Conservation (phyloP, 352 stramenopile genomes). For the Phytopythium chamaehyphon region DNA sequence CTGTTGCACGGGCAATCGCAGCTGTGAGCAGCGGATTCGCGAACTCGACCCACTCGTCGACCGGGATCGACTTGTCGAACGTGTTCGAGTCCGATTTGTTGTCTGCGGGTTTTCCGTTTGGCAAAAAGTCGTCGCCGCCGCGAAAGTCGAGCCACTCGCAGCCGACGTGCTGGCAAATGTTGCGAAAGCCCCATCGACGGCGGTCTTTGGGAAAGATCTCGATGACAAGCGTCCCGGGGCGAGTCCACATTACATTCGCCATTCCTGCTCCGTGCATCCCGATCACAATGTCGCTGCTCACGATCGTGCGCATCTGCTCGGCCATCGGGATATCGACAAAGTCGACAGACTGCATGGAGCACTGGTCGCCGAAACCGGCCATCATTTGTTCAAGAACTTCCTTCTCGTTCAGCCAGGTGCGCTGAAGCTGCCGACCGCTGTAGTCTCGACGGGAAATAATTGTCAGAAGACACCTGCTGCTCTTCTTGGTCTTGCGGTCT, state of each 20-base stretch:
- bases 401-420: conserved; percentile 68
- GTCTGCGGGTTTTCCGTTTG: no score
- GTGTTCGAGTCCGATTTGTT: no score
- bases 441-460: conserved; percentile 54
- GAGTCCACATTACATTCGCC: conserved; percentile 66
- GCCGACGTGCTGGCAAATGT: conserved; percentile 66
- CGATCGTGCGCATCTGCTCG: conserved; percentile 57
- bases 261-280: conserved; percentile 80
- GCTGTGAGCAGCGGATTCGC: no score
- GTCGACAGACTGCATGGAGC: conserved; percentile 48
- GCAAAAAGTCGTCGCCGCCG: conserved; percentile 28
- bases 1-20: no score
- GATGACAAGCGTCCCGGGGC: conserved; percentile 42
- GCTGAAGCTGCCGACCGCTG: conserved; percentile 40
- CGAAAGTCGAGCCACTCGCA: conserved; percentile 60
- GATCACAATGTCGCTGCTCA: conserved; percentile 73
- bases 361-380: background rate
- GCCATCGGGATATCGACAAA: conserved; percentile 49
- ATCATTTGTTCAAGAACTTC: conserved; percentile 37
- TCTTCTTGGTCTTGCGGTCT: no score
- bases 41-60: no score
- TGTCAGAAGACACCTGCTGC: conserved; percentile 30
- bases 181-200: conserved; percentile 42
- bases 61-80: no score
- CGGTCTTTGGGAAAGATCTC: conserved; percentile 64